A percentile compares a stretch with the other conserved stretches of the same genome.
Conservation (phyloP, 352 stramenopile species). For the Pythium dissimile region DNA sequence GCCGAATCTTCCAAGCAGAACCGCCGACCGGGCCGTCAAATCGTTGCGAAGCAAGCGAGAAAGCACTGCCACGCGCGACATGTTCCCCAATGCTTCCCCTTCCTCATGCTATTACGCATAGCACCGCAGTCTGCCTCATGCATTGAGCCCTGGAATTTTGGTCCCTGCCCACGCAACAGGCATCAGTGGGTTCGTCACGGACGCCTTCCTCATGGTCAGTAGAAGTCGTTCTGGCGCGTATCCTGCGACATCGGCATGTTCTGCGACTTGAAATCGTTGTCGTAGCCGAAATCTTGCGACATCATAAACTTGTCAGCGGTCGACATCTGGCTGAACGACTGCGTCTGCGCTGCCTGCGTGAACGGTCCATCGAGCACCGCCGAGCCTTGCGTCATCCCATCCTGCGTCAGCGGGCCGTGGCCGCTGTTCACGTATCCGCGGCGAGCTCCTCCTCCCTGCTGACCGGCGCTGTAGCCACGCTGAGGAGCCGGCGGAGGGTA, state of each 20-base stretch:
- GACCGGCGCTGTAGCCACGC: conserved; percentile 23
- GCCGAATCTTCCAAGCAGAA: not conserved
- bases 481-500: conserved; percentile 39
- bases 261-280: conserved; percentile 84
- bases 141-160: no score
- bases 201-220: conserved; percentile 40
- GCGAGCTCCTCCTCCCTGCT: conserved; percentile 16
- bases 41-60: no score
- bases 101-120: no score
- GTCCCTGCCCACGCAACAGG: no score
- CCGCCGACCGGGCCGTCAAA: no score
- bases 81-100: no score
- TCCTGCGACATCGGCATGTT: conserved; percentile 83
- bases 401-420: conserved; percentile 72
- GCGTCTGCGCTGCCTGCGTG: conserved; percentile 73
- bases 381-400: conserved; percentile 62
- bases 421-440: conserved; percentile 24
- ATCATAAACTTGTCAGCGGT: conserved; percentile 75
- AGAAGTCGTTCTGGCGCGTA: conserved; percentile 58
- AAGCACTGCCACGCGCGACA: no score
- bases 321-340: conserved; percentile 85
- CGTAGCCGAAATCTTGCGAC: conserved; percentile 81
- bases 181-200: no score
- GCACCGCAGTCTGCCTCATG: no score
- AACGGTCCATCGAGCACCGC: conserved; percentile 69